Evolutionary conservation across 1,139 yeast genomes (phyloP).

Genomic region (Yamadazyma friedrichii): DNA sequence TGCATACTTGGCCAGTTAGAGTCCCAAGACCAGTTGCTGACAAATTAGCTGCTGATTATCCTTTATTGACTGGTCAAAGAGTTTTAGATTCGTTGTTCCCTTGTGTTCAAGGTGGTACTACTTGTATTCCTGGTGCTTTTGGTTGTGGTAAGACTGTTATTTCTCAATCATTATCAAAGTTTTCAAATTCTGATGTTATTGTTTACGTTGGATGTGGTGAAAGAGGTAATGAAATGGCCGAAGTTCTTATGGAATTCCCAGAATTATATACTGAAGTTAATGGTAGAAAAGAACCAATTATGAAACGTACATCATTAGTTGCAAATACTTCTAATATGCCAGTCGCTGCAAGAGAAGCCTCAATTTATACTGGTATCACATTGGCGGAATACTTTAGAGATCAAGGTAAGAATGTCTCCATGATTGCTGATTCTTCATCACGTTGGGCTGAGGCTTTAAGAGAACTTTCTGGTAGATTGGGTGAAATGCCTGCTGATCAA

Average conservation of each 20-base stretch:
- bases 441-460: conserved; percentile 99
- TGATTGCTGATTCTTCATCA: conserved; percentile 99
- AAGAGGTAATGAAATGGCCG: conserved; percentile 99
- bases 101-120: conserved; percentile 99
- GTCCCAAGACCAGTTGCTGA: conserved; percentile 98
- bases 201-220: conserved; percentile 94
- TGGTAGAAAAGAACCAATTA: conserved; percentile 96
- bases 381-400: conserved; percentile 99
- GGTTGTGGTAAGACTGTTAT: conserved; percentile 99
- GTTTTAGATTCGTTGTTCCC: conserved; percentile 97
- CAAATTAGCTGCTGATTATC: conserved; percentile 88
- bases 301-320: conserved; percentile 98
- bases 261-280: conserved; percentile 86
- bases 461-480: conserved; percentile 99
- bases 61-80: conserved; percentile 97
- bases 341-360: conserved; percentile 99
- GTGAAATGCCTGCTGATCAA: conserved; percentile 99
- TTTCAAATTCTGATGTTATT: conserved; percentile 94
- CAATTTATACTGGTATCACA: conserved; percentile 98
- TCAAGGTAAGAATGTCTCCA: conserved; percentile 97
- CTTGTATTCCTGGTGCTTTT: conserved; percentile 99
- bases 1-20: conserved; percentile 99
- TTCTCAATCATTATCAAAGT: conserved; percentile 95
- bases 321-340: conserved; percentile 99
- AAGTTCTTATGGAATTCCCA: conserved; percentile 99